These are phyloP conservation scores for Glycine latifolia DNA, from an alignment of 306 rosid genomes.

Conservation along the genomic window DNA sequence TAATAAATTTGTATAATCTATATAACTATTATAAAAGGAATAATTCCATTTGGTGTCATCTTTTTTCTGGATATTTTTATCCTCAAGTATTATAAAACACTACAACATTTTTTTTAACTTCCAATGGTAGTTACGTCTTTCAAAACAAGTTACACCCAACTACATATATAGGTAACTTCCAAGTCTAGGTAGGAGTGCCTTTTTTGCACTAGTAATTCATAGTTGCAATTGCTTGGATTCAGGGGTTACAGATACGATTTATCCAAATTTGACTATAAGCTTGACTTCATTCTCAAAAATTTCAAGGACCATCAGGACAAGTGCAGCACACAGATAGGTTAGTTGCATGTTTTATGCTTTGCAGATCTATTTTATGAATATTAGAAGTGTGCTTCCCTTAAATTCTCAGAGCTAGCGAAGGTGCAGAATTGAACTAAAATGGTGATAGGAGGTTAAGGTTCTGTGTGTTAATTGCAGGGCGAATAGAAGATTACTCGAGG, in stretches of 20 bases:
- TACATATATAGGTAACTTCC: too few relatives aligned
- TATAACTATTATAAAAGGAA: too few relatives aligned
- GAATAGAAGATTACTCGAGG: constrained; percentile 34
- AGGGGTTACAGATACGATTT: constrained; percentile 41
- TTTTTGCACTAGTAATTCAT: background rate
- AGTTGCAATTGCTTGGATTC: constrained; percentile 25
- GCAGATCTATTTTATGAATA: background rate
- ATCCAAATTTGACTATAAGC: constrained; percentile 35
- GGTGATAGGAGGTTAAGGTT: background rate
- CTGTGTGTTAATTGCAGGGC: background rate
- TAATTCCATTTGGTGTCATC: too few relatives aligned
- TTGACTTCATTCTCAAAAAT: constrained; percentile 32
- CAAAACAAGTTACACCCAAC: too few relatives aligned
- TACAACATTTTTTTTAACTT: too few relatives aligned
- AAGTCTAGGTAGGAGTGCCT: too few relatives aligned
- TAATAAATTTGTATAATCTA: background rate
- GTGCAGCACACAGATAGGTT: constrained; percentile 44
- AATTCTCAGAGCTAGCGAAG: constrained; percentile 14
- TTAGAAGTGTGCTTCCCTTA: background rate
- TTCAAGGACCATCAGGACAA: constrained; percentile 43
- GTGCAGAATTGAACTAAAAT: background rate
- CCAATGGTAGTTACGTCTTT: too few relatives aligned
- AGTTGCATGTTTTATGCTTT: background rate
- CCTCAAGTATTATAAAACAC: too few relatives aligned
- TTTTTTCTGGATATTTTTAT: too few relatives aligned